Base-by-base conservation (phyloP, 1,284 basidiomycete genomes). In the Trichosporon coremiiforme region DNA sequence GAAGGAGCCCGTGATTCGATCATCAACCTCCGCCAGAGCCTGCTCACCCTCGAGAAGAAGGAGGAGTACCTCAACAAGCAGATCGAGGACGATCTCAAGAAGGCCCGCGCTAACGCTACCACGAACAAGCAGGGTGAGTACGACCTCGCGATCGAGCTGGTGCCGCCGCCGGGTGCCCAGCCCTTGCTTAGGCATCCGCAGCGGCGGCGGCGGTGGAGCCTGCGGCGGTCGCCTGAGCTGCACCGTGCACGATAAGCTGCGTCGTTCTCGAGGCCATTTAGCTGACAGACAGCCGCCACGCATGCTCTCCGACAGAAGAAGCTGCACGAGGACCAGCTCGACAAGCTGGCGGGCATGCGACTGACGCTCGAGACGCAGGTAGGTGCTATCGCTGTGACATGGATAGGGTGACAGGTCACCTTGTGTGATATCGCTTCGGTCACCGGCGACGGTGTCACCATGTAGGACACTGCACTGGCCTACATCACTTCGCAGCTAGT, bases 21-120 rank as follows among this genome's bases (percentile, higher is more conserved):
- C 81, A 91, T 96, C 71, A 87, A 85, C 38, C 86, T 96, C 76
- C 88, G 94, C 77, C 90, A 94, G 84, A 92, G 95, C 81, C 87
- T 95, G 73, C 89, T 95, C 84, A 92, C 98, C 90, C 90, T 99
- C 76, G 95, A 98, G 88, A 99, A 98, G 93, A 98, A 98, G 87
- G 97, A 99, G 86, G 95, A 98, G 84, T 88, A 93, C 84, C 86
- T 98, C 74, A 90, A 92, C 87, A 95, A 93, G 88, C 95, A 97
- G 90, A 94, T 99, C 77, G 94, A 97, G 55, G 95, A 98, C 73
- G 96, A 98, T 82, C 78, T 90, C 77, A 90, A 90, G 87, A 97
- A 95, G 85, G 97, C 97, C 31, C 91, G 89, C 83, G 89, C 91
- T 22, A 96, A 98, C 82, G 95, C 94, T 41, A 93, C 97, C 64